Evolutionary conservation across 2,329 filamentous ascomycete genomes (phyloP).

Genomic region (Ceratocystis albifundus): DNA sequence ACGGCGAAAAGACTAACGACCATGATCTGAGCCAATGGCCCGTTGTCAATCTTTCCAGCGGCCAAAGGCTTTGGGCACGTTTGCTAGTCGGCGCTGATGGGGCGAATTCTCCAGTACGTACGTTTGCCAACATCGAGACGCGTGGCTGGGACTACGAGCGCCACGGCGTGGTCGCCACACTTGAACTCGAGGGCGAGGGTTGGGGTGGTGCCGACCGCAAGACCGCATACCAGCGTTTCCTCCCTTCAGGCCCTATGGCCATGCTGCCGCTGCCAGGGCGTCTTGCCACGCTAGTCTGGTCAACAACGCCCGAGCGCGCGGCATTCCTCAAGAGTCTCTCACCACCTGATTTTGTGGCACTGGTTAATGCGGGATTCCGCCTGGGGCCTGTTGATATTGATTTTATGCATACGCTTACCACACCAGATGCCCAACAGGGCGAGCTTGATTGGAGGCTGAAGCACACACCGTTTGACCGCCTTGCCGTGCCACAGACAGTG

Average conservation of each 20-base stretch:
- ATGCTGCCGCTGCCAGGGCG: slow-evolving; percentile 81
- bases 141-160: slow-evolving; percentile 88
- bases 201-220: slow-evolving; percentile 47
- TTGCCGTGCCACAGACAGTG: slow-evolving; percentile 53
- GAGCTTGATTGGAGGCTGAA: slow-evolving; percentile 75
- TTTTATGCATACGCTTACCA: slow-evolving; percentile 60
- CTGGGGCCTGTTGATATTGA: slow-evolving; percentile 66
- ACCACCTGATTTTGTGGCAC: slow-evolving; percentile 61
- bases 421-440: slow-evolving; percentile 45
- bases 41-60: slow-evolving; percentile 59
- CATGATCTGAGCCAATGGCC: slow-evolving; percentile 81
- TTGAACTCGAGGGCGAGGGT: slow-evolving; percentile 55
- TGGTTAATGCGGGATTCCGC: slow-evolving; percentile 90
- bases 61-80: slow-evolving; percentile 60
- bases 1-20: slow-evolving; percentile 57
- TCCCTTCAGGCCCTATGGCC: slow-evolving; percentile 83
- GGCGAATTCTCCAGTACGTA: slow-evolving; percentile 82
- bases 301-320: slow-evolving; percentile 72
- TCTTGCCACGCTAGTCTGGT: slow-evolving; percentile 83
- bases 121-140: slow-evolving; percentile 75
- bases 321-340: slow-evolving; percentile 65
- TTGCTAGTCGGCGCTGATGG: slow-evolving; percentile 89
- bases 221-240: slow-evolving; percentile 87
- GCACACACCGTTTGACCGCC: slow-evolving; percentile 48
- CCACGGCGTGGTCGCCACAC: slow-evolving; percentile 81